phyloP scores from a whole-genome alignment of 805 yeast species.

The Blastobotrys terrestris region DNA sequence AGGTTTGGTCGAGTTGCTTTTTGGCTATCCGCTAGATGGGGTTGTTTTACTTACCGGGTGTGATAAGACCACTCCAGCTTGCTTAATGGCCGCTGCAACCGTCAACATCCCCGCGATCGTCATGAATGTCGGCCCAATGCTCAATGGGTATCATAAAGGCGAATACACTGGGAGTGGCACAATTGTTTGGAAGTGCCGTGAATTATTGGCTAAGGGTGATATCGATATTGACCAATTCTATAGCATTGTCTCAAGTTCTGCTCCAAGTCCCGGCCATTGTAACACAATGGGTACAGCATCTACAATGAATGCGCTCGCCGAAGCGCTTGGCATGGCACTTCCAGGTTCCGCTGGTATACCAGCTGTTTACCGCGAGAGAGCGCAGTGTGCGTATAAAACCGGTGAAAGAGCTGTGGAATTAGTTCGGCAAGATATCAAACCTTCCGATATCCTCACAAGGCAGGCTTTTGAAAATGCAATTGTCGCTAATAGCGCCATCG shows the following conservation, averaged over 20 bases:
- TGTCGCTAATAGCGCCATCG: slow-evolving; percentile 80
- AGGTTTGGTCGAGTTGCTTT: slow-evolving; percentile 21
- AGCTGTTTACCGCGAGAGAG: slow-evolving; percentile 71
- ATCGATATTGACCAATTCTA: slow-evolving; percentile 21
- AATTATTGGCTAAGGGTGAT: slow-evolving; percentile 19
- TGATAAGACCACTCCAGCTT: slow-evolving; percentile 51
- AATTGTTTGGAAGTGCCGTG: slow-evolving; percentile 23
- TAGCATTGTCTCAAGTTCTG: slow-evolving; percentile 20
- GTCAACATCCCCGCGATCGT: slow-evolving; percentile 47
- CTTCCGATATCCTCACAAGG: slow-evolving; percentile 81
- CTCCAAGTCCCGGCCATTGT: slow-evolving; percentile 91
- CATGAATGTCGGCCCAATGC: slow-evolving; percentile 45
- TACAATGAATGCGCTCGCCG: slow-evolving; percentile 93
- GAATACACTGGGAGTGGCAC: slow-evolving; percentile 25
- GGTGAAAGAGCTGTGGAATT: slow-evolving; percentile 76
- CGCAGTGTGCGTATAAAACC: slow-evolving; percentile 62
- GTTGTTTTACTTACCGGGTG: slow-evolving; percentile 30
- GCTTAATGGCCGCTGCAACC: slow-evolving; percentile 49
- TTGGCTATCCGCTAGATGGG: slow-evolving; percentile 23
- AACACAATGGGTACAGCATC: slow-evolving; percentile 98
- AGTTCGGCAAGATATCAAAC: slow-evolving; percentile 61
- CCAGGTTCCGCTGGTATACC: slow-evolving; percentile 86
- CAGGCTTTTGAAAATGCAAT: slow-evolving; percentile 85
- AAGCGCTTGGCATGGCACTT: slow-evolving; percentile 80
- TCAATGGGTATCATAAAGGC: slow-evolving; percentile 22